Percentiles rank a stretch among this genome's conserved stretches.
phyloP scores from a whole-genome alignment of 2,329 filamentous ascomycete genomes.

The Metarhizium brunneum region DNA sequence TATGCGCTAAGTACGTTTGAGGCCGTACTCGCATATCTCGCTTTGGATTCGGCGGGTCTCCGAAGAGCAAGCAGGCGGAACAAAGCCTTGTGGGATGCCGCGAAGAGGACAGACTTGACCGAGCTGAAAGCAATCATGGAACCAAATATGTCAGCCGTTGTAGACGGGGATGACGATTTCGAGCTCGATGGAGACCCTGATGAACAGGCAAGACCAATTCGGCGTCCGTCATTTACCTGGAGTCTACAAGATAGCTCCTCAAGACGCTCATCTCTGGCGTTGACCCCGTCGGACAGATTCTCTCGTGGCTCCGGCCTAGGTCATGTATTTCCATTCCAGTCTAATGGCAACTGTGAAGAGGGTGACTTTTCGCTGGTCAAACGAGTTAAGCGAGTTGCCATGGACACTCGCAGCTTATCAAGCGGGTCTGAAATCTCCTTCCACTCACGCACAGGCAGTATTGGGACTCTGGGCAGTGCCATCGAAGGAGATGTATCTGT shows the following conservation, averaged over 20 bases:
- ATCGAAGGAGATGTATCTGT: conserved; percentile 83
- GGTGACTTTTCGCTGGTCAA: conserved; percentile 30
- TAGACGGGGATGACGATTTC: conserved; percentile 34
- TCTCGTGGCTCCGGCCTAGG: conserved; percentile 53
- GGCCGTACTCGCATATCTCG: conserved; percentile 82
- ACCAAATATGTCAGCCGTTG: conserved; percentile 44
- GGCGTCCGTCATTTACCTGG: conserved; percentile 37
- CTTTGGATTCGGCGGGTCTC: conserved; percentile 70
- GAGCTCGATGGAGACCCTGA: conserved; percentile 36
- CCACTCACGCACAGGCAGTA: conserved; percentile 67
- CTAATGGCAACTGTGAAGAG: conserved; percentile 33
- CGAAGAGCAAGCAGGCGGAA: conserved; percentile 81
- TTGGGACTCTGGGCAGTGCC: conserved; percentile 62
- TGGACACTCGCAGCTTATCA: conserved; percentile 84
- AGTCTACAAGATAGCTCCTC: conserved; percentile 37
- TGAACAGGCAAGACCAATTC: conserved; percentile 35
- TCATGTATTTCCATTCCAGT: conserved; percentile 88
- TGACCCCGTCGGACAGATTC: conserved; percentile 38
- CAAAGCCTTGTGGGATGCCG: conserved; percentile 78
- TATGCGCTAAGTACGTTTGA: conserved; percentile 96
- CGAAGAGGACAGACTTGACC: conserved; percentile 64
- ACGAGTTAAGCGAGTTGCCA: conserved; percentile 69
- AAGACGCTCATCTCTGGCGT: conserved; percentile 30
- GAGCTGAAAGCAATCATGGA: conserved; percentile 75
- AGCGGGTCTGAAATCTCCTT: conserved; percentile 79